phyloP scores from a whole-genome alignment of 257 asterid species.

The Solanum sitiens region DNA sequence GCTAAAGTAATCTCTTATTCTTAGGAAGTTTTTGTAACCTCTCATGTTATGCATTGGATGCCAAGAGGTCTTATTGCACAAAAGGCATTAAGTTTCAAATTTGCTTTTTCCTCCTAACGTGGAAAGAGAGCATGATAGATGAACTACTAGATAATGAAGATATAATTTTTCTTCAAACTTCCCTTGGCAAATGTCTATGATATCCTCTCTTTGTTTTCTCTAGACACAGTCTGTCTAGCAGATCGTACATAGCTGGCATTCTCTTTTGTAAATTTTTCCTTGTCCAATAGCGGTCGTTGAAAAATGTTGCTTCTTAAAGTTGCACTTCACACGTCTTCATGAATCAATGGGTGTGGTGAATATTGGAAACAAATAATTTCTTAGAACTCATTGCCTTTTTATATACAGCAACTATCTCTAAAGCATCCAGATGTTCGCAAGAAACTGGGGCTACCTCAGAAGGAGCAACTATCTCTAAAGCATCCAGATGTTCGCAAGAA shows the following conservation, averaged over 20 bases:
- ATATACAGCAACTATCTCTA: conserved; percentile 59
- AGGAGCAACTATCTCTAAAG: conserved; percentile 54
- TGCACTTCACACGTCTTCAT: not conserved
- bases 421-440: conserved; percentile 45
- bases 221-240: not conserved
- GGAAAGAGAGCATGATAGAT: not conserved
- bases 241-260: not conserved
- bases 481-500: conserved; percentile 45
- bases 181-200: not conserved
- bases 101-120: not conserved
- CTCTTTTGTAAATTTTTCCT: not conserved
- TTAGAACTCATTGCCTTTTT: not conserved
- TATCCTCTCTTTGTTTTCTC: not conserved
- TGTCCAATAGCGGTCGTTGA: not conserved
- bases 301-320: not conserved
- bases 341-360: not conserved
- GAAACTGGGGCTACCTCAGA: conserved; percentile 62
- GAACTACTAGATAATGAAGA: not conserved
- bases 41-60: not conserved
- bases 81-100: not conserved
- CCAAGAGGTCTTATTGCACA: not conserved
- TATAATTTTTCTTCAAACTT: not conserved
- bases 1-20: not conserved
- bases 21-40: not conserved
- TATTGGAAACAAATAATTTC: not conserved